Percentiles rank a stretch among this genome's conserved stretches.
These are phyloP conservation scores for Terana coerulea DNA, from an alignment of 768 basidiomycete species.

Conservation along the genomic window DNA sequence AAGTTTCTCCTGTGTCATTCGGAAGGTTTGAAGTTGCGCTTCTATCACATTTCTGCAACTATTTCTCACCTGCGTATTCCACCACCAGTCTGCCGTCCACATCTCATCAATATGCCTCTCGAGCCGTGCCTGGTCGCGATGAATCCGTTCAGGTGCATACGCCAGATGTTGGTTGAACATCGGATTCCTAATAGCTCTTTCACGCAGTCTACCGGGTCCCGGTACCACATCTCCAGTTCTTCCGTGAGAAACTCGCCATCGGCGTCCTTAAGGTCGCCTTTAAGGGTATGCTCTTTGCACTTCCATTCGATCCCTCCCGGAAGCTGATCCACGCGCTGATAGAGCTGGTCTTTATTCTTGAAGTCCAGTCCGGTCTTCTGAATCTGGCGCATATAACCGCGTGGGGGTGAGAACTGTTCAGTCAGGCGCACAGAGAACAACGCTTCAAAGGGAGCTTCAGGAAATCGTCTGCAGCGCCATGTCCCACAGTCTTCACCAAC, in stretches of 20 bases:
- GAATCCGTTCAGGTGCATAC: conserved; percentile 9
- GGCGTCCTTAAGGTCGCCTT: conserved; percentile 5
- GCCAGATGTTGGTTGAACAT: background rate
- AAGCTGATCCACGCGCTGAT: conserved; percentile 25
- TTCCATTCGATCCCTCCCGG: conserved; percentile 24
- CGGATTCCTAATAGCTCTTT: background rate
- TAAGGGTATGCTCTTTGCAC: conserved; percentile 8
- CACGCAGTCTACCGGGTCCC: conserved; percentile 29
- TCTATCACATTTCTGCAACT: background rate
- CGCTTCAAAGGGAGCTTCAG: conserved; percentile 30
- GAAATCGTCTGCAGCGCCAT: conserved; percentile 26
- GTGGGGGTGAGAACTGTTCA: background rate
- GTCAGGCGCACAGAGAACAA: conserved; percentile 20
- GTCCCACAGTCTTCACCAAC: conserved; percentile 27
- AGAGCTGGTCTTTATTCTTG: conserved; percentile 21
- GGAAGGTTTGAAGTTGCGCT: conserved; percentile 5
- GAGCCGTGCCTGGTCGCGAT: conserved; percentile 17
- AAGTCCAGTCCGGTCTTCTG: conserved; percentile 17
- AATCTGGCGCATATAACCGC: background rate
- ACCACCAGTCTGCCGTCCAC: conserved; percentile 26
- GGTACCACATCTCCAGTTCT: conserved; percentile 25
- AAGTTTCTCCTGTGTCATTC: conserved; percentile 8
- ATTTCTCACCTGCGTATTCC: conserved; percentile 21
- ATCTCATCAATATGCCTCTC: conserved; percentile 18
- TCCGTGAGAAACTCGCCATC: conserved; percentile 21